Evolutionary conservation across 2,329 filamentous ascomycete genomes (phyloP).

Genomic region (Cytospora paraplurivora): DNA sequence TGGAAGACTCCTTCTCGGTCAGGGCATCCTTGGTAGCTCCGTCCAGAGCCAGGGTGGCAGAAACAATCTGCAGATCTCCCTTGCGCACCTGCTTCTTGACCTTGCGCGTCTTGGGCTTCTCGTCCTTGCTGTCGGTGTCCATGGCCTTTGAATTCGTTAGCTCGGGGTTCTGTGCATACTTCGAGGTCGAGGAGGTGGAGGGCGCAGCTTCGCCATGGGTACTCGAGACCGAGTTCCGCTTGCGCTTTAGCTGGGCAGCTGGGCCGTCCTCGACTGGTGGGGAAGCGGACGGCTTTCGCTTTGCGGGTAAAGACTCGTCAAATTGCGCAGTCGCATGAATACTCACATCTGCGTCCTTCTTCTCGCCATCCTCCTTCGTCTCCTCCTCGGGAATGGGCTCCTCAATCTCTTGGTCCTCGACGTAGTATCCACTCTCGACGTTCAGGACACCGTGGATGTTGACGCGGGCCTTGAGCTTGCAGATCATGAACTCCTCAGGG

Average conservation of each 20-base stretch:
- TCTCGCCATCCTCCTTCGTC: conserved; percentile 48
- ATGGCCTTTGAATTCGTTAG: conserved; percentile 62
- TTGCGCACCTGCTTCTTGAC: conserved; percentile 99
- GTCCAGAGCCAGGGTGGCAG: conserved; percentile 81
- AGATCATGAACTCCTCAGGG: conserved; percentile 99
- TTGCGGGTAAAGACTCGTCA: conserved; percentile 13
- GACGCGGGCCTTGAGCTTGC: conserved; percentile 96
- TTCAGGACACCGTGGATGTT: conserved; percentile 97
- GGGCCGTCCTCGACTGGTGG: conserved; percentile 14
- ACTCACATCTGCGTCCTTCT: conserved; percentile 76
- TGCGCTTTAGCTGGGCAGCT: conserved; percentile 20
- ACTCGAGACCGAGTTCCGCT: conserved; percentile 12
- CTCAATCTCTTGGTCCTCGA: conserved; percentile 96
- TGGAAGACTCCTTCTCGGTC: conserved; percentile 80
- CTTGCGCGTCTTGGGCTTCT: conserved; percentile 82
- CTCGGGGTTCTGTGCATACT: conserved; percentile 15
- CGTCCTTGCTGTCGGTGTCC: conserved; percentile 76
- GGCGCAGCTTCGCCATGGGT: conserved; percentile 12
- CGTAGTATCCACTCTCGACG: conserved; percentile 95
- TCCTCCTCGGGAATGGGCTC: conserved; percentile 81
- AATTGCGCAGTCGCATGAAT: conserved; percentile 8
- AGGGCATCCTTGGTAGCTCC: conserved; percentile 64
- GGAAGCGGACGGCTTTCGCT: conserved; percentile 22
- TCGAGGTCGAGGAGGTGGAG: neutral
- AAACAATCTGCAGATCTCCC: conserved; percentile 86